Conservation (phyloP, 345 rosid species). For the Eucalyptus camaldulensis region DNA sequence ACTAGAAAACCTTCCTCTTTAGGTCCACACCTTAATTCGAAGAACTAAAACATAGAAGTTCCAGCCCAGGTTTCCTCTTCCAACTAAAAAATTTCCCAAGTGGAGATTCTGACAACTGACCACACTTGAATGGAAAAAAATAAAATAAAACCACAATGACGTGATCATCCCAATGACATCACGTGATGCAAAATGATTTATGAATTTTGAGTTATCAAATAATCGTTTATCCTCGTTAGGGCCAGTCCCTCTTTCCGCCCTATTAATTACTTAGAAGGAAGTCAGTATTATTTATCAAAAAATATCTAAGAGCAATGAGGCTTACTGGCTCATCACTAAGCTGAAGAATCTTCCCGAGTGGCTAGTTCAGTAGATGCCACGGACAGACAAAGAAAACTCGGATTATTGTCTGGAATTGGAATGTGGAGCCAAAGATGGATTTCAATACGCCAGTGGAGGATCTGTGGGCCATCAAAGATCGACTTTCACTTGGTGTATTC, state of each 20-base stretch:
- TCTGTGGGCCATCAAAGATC: neutral
- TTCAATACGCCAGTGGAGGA: neutral
- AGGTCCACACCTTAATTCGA: neutral
- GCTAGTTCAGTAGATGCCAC: neutral
- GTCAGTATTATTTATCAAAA: neutral
- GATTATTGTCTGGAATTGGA: neutral
- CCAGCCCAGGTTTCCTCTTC: neutral
- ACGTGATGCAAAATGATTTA: neutral
- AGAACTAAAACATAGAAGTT: neutral
- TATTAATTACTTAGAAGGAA: neutral
- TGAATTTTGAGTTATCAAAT: neutral
- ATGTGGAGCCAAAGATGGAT: neutral
- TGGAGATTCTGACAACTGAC: neutral
- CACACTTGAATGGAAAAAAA: neutral
- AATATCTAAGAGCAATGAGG: neutral
- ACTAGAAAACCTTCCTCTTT: neutral
- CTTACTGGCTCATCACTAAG: neutral
- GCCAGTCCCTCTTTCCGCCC: neutral
- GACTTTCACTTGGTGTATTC: neutral
- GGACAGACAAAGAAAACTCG: neutral
- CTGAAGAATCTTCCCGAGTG: neutral
- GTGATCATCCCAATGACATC: neutral
- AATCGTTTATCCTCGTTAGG: neutral
- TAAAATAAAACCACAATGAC: neutral
- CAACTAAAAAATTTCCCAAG: neutral